Conservation (phyloP, 768 basidiomycete genomes). For the Tricholomella constricta region DNA sequence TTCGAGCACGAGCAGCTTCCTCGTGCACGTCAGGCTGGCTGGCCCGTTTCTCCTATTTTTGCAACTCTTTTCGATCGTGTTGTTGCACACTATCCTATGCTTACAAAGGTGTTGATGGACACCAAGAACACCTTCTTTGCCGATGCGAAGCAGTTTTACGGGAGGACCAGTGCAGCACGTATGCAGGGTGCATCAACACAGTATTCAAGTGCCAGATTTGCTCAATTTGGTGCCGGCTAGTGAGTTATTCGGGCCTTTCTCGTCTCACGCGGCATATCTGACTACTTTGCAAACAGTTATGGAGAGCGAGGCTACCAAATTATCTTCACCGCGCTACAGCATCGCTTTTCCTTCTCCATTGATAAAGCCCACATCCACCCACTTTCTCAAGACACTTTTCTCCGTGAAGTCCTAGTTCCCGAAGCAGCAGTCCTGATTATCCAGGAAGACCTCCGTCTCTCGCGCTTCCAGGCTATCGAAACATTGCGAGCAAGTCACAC, state of each 20-base stretch:
- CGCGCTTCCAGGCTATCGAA: too few relatives aligned
- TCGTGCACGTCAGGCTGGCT: too few relatives aligned
- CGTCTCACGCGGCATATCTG: too few relatives aligned
- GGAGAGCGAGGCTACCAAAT: neutral
- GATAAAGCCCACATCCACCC: neutral
- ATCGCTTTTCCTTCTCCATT: too few relatives aligned
- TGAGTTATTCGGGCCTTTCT: too few relatives aligned
- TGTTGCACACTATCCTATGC: neutral
- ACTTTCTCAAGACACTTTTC: too few relatives aligned
- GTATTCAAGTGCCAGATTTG: too few relatives aligned
- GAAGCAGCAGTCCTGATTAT: too few relatives aligned
- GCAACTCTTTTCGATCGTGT: neutral
- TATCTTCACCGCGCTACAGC: neutral
- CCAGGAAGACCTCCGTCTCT: neutral
- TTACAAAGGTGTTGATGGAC: neutral
- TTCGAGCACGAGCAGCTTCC: too few relatives aligned
- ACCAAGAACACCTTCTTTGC: neutral
- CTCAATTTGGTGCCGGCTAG: neutral
- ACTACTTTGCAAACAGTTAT: too few relatives aligned
- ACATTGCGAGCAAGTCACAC: too few relatives aligned
- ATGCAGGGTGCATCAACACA: neutral
- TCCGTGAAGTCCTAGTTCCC: too few relatives aligned
- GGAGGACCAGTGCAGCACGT: neutral
- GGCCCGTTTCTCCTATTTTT: neutral
- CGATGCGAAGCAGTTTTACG: neutral